Evolutionary conservation across 1,139 yeast genomes (phyloP), one percentile per base, ranked within the genome.

Genomic region (Kodamaea plutei): DNA sequence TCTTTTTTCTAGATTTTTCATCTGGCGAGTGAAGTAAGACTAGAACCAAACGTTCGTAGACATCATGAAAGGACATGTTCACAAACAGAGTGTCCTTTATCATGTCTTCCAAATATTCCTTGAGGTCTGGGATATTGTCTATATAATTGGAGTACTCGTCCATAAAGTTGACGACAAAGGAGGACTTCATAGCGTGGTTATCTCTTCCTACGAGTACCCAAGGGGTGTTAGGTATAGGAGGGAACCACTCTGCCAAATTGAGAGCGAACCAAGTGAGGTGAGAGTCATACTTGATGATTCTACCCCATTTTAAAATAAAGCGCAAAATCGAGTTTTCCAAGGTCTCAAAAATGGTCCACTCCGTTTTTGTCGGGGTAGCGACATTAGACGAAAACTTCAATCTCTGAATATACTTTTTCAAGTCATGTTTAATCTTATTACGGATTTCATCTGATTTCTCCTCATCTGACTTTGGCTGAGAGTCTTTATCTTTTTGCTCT

Each of bases 231-330:
- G 63, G 61, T 19, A 68, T 54, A 3, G 87, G 84, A 6, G 95
- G 93, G 21, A 82, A 72, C 95, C 95, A 87, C 54, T 87, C 95
- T 2, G 95, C 93, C 31, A 89, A 61, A 7, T 88, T 88, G 26
- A 85, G 61, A 0, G 95, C 96, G 14, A 84, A 75, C 95, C 96
- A 88, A 1, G 91, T 70, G 48, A 87, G 66, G 0, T 93, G 88
- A 30, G 81, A 72, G 54, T 85, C 94, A 52, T 88, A 89, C 39
- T 80, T 80, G 36, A 84, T 73, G 38, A 80, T 69, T 25, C 70
- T 66, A 7, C 94, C 88, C 95, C 95, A 88, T 58, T 84, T 84
- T 14, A 59, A 58, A 29, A 83, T 58, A 50, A 88, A 89, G 37
- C 70, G 71, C 30, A 69, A 52, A 11, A 88, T 71, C 2, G 95